phyloP scores from a whole-genome alignment of 2,329 filamentous ascomycete species.

The Cladophialophora immunda region DNA sequence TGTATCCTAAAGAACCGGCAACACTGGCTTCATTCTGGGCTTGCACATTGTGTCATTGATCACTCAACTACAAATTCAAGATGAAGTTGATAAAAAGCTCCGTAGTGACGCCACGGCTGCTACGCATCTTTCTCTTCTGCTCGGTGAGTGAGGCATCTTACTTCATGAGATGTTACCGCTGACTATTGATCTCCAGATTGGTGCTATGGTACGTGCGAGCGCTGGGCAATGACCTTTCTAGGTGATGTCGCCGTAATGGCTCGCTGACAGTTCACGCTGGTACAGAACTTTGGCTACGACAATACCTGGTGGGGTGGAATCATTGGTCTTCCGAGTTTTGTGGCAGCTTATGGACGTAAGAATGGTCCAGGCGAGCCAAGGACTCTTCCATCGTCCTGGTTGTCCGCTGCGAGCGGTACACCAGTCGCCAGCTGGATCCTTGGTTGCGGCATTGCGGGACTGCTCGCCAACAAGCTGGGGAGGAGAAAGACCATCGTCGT shows the following conservation, averaged over 20 bases:
- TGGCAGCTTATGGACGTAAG: slow-evolving; percentile 22
- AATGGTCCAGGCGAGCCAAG: slow-evolving; percentile 6
- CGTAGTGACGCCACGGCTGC: not conserved
- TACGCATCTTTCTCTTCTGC: slow-evolving; percentile 4
- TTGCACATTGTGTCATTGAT: not conserved
- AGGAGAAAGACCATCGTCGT: slow-evolving; percentile 35
- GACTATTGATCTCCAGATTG: not conserved
- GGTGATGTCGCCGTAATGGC: not conserved
- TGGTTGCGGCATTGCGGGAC: slow-evolving; percentile 1
- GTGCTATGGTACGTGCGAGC: slow-evolving; percentile 4
- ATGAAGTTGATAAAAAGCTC: not conserved
- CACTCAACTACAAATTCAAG: not conserved
- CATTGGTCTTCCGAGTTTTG: slow-evolving; percentile 32
- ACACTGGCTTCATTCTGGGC: not conserved
- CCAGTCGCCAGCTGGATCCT: slow-evolving; percentile 4
- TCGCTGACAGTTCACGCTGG: not conserved
- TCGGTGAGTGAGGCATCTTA: not conserved
- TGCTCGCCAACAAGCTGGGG: slow-evolving; percentile 23
- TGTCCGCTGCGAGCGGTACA: slow-evolving; percentile 12
- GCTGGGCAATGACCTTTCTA: not conserved
- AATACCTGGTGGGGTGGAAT: slow-evolving; percentile 37
- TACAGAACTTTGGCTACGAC: slow-evolving; percentile 36
- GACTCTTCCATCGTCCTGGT: slow-evolving; percentile 21
- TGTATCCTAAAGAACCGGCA: not conserved
- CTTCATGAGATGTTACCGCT: too few relatives aligned